Evolutionary conservation across 257 asterid genomes (phyloP).

Genomic region (Rehmannia glutinosa): DNA sequence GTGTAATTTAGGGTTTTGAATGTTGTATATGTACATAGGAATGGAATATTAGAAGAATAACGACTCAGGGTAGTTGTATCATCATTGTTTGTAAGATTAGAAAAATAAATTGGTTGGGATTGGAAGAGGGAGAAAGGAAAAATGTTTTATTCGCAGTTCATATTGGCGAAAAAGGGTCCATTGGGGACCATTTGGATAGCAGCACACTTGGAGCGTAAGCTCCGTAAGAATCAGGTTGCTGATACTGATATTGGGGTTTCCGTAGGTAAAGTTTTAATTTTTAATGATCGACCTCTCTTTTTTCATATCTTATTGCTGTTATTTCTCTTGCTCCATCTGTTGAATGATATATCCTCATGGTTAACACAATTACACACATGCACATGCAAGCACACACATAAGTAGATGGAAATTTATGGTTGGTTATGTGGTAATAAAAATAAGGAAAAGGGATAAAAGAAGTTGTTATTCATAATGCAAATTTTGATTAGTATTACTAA

Average conservation of each 20-base stretch:
- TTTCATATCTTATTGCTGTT: background rate
- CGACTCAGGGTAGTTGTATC: background rate
- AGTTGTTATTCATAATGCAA: background rate
- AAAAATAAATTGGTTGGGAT: conserved; percentile 17
- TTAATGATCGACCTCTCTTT: background rate
- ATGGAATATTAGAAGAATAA: conserved; percentile 1
- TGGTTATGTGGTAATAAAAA: background rate
- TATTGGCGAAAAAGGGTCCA: conserved; percentile 93
- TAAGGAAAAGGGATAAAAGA: background rate
- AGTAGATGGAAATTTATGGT: conserved; percentile 1
- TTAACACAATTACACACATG: background rate
- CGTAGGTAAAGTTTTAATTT: conserved; percentile 50
- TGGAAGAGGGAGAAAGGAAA: conserved; percentile 25
- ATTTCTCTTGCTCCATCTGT: background rate
- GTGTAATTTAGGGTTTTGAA: conserved; percentile 23
- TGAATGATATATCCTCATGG: background rate
- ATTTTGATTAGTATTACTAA: background rate
- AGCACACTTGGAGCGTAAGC: conserved; percentile 92
- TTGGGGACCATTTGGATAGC: conserved; percentile 96
- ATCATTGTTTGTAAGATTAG: conserved; percentile 24
- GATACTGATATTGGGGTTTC: conserved; percentile 95
- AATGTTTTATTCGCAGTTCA: conserved; percentile 93
- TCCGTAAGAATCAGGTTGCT: conserved; percentile 94
- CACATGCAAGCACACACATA: background rate
- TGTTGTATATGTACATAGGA: conserved; percentile 15